Percentiles rank a stretch among this genome's conserved stretches.
phyloP scores from a whole-genome alignment of 2,329 filamentous ascomycete species.

The Pseudogymnoascus pannorum region DNA sequence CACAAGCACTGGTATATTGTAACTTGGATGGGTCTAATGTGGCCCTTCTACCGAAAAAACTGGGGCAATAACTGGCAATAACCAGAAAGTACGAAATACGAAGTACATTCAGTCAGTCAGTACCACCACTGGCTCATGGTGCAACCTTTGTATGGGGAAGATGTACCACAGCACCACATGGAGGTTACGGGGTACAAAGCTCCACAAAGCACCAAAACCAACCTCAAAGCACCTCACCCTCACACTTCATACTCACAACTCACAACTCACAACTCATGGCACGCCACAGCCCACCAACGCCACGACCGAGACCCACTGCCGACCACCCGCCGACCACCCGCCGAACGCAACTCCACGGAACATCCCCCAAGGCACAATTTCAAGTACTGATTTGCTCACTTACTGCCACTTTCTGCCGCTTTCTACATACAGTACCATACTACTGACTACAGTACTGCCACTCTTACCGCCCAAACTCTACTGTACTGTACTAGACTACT shows the following conservation, averaged over 20 bases:
- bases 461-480: no score
- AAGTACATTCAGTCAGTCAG: background rate
- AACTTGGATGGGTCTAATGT: background rate
- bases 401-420: background rate
- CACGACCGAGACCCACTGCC: no score
- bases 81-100: background rate
- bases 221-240: no score
- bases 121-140: no score
- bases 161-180: background rate
- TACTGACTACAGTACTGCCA: no score
- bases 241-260: no score
- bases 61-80: no score
- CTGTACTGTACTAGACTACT: no score
- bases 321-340: no score
- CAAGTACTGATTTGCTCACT: background rate
- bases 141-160: no score
- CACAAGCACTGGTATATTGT: no score
- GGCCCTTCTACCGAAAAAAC: background rate
- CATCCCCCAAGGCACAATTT: conserved; percentile 2
- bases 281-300: background rate
- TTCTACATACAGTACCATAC: background rate
- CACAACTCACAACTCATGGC: background rate
- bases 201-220: no score
- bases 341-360: background rate
- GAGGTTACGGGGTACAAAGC: conserved; percentile 1